These are phyloP conservation scores for Martensiomyces pterosporus DNA, from an alignment of 192 early-diverging fungal species.

Conservation along the genomic window DNA sequence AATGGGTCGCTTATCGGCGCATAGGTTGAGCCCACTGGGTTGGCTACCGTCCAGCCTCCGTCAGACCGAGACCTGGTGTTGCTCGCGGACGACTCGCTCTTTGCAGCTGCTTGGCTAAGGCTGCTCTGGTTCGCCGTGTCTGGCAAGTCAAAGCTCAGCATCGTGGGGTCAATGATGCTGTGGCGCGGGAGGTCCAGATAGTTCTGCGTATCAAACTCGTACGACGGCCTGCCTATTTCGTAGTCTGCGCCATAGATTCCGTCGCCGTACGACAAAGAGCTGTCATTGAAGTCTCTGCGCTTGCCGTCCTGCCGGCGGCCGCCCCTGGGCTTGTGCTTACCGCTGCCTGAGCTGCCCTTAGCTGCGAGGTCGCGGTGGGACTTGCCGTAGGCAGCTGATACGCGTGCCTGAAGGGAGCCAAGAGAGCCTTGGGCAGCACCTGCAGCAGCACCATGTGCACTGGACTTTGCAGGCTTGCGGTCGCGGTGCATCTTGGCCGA, in stretches of 20 bases:
- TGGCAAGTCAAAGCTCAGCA: constrained; percentile 43
- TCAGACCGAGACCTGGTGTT: background rate
- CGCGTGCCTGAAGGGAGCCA: constrained; percentile 2
- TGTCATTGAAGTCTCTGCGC: constrained; percentile 13
- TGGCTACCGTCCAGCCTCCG: constrained; percentile 38
- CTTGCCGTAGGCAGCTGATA: constrained; percentile 4
- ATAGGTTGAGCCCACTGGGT: constrained; percentile 18
- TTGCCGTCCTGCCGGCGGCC: background rate
- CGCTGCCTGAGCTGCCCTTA: background rate
- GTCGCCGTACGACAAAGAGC: constrained; percentile 10
- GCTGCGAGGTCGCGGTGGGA: constrained; percentile 4
- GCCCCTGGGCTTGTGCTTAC: no score
- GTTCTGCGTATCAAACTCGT: constrained; percentile 22
- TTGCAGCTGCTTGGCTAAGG: constrained; percentile 13
- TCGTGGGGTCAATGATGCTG: constrained; percentile 50
- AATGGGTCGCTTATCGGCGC: background rate
- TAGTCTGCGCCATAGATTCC: constrained; percentile 18
- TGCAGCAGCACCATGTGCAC: no score
- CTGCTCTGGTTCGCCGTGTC: constrained; percentile 6
- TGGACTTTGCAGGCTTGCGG: constrained; percentile 5
- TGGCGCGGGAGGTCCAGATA: constrained; percentile 45
- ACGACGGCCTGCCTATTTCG: constrained; percentile 9
- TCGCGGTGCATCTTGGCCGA: constrained; percentile 7
- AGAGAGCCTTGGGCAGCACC: no score
- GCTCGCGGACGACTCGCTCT: background rate